Percentiles rank a stretch among this genome's conserved stretches.
Evolutionary conservation across 2,329 filamentous ascomycete genomes (phyloP).

Genomic region (Ilyonectria mors-panacis): DNA sequence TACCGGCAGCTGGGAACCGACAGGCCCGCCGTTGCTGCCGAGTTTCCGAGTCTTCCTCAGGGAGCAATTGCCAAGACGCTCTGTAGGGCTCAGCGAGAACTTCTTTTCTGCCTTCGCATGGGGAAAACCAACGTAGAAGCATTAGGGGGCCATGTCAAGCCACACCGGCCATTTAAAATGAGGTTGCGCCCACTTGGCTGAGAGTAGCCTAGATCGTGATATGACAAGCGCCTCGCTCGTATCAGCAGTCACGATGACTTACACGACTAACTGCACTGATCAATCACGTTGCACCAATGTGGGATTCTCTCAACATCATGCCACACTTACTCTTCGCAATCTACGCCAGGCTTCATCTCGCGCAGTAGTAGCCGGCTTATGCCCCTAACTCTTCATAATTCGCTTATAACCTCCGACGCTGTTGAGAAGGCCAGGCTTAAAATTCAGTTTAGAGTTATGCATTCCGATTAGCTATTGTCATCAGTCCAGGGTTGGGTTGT

Average conservation of each 20-base stretch:
- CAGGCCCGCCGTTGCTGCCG: not conserved
- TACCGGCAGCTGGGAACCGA: not conserved
- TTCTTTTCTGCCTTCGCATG: not conserved
- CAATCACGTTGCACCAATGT: not conserved
- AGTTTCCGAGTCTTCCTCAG: not conserved
- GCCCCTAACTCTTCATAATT: not conserved
- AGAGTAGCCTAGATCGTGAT: not conserved
- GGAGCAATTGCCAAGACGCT: not conserved
- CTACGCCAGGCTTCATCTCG: not conserved
- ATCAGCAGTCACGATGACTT: not conserved
- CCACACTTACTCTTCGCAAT: not conserved
- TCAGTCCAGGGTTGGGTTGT: not conserved
- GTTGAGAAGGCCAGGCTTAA: not conserved
- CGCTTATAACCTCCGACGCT: not conserved
- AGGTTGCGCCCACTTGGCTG: not conserved
- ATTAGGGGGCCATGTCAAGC: not conserved
- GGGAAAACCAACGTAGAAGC: not conserved
- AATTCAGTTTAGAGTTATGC: not conserved
- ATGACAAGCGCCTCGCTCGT: not conserved
- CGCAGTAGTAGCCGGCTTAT: not conserved
- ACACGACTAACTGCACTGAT: not conserved
- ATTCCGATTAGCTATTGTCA: not conserved
- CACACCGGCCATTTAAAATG: slow-evolving; percentile 7
- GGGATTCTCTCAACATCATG: not conserved
- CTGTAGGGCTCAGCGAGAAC: not conserved